Evolutionary conservation across 208 protist genomes (phyloP), one percentile per base, ranked within the genome.

Genomic region (Wallacemonas sp.): DNA sequence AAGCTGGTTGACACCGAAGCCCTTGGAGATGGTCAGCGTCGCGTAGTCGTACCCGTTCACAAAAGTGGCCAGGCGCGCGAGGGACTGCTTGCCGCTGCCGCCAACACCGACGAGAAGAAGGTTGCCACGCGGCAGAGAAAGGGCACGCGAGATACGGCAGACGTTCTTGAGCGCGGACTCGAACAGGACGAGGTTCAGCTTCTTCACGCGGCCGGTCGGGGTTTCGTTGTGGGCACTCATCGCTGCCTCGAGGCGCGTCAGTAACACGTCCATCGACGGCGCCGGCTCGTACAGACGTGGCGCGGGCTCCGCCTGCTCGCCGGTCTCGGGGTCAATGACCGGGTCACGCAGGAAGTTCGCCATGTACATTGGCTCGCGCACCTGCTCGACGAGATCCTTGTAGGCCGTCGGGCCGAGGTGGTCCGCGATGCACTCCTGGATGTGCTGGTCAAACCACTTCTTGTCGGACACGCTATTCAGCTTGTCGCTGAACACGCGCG

Each of bases 401-500:
- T 92, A 91, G 29, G 76, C 77, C 37, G 90, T 96, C 27, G 64
- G 26, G 21, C 83, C 73, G 29, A 97, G 76, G 71, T 93, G 88
- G 24, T 93, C 81, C 17, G 58, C 21, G 33, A 96, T 63, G 66
- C 91, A 87, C 12, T 94, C 82, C 50, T 97, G 77, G 22, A 99
- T 78, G 45, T 84, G 57, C 41, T 92, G 75, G 54, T 97, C 88
- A 74, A 98, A 99, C 97, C 97, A 98, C 30, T 82, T 80, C 79
- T 98, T 98, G 84, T 99, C 98, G 21, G 62, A 65, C 21, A 92
- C 81, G 76, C 83, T 92, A 64, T 98, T 96, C 15, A 99, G 87
- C 73, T 98, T 97, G 79, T 99, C 98, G 68, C 81, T 89, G 72
- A 99, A 99, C 4, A 99, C 97, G 50, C 98, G 91, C 39, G 82